Conservation (phyloP, 345 rosid genomes). For the Aquilaria malaccensis region DNA sequence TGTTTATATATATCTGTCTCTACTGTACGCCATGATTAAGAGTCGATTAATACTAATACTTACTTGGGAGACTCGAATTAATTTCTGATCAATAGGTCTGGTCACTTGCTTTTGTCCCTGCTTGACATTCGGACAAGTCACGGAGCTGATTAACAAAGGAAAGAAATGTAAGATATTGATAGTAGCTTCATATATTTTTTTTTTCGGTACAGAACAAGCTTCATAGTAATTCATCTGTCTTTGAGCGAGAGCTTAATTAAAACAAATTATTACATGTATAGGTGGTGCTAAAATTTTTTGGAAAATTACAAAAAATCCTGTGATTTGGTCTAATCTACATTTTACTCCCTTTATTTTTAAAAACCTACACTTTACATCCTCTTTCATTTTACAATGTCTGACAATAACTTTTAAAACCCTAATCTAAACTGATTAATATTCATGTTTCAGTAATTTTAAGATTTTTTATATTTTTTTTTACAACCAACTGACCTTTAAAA, state of each 20-base stretch:
- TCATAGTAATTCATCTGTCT: too few relatives aligned
- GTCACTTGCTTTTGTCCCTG: constrained; percentile 45
- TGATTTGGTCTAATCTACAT: too few relatives aligned
- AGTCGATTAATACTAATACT: background rate
- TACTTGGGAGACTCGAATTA: background rate
- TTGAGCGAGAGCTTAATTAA: too few relatives aligned
- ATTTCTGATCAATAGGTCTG: constrained; percentile 18
- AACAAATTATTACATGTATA: too few relatives aligned
- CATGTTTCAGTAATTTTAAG: too few relatives aligned
- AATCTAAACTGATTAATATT: too few relatives aligned
- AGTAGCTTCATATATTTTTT: background rate
- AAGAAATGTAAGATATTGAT: constrained; percentile 17
- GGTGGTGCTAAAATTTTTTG: background rate
- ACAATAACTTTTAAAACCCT: too few relatives aligned
- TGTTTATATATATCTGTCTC: background rate
- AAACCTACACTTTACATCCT: too few relatives aligned
- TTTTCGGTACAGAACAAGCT: too few relatives aligned
- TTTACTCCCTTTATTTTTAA: background rate
- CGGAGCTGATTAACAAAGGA: constrained; percentile 36
- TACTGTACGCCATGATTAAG: background rate
- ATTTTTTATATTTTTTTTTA: too few relatives aligned
- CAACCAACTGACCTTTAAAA: too few relatives aligned
- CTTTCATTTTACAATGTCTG: too few relatives aligned
- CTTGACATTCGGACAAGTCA: constrained; percentile 47
- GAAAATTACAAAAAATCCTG: background rate